Evolutionary conservation across 371 early-diverging fungal genomes (phyloP), one percentile per base, ranked within the genome.

Genomic region (Phascolomyces articulosus): DNA sequence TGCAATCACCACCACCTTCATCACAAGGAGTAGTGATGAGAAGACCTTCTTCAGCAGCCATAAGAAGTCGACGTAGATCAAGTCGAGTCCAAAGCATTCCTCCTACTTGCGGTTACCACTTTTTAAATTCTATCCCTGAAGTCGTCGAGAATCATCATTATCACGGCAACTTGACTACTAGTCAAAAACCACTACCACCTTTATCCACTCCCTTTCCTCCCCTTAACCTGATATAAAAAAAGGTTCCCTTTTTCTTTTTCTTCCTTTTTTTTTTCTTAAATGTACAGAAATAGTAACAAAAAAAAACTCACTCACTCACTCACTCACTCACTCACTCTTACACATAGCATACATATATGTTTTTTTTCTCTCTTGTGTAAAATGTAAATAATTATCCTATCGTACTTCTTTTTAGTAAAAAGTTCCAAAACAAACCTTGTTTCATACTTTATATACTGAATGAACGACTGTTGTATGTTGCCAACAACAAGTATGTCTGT

Each of bases 41-140:
- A n/a, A n/a, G n/a, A n/a, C n/a, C n/a, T n/a, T n/a, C n/a, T n/a
- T n/a, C n/a, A n/a, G n/a, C n/a, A n/a, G n/a, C n/a, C n/a, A n/a
- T 16, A 27, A 11, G 55, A 29, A 54, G 15, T 16, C 55, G 51
- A 40, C 58, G 58, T 26, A 21, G 41, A 40, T 41, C 40, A 58
- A 21, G n/a, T 26, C 38, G 38, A 23, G 41, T 38, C 2, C 41
- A 58, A 10, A 38, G 40, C 26, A 38, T 21, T 1, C 58, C 58
- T 40, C 58, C 58, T 31, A 58, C 40, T 40, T 58, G 58, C 23
- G 58, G 58, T 40, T 24, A 51, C 51, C 38, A 58, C 40, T 58
- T 58, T 10, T n/a, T 58, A 20, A 18, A 23, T 40, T 15, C 58
- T 28, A 58, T 58, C 18, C 58, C 58, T 15, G 58, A 58, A 40